These are phyloP conservation scores for Podaxis rugospora DNA, from an alignment of 768 basidiomycete species.

Conservation along the genomic window DNA sequence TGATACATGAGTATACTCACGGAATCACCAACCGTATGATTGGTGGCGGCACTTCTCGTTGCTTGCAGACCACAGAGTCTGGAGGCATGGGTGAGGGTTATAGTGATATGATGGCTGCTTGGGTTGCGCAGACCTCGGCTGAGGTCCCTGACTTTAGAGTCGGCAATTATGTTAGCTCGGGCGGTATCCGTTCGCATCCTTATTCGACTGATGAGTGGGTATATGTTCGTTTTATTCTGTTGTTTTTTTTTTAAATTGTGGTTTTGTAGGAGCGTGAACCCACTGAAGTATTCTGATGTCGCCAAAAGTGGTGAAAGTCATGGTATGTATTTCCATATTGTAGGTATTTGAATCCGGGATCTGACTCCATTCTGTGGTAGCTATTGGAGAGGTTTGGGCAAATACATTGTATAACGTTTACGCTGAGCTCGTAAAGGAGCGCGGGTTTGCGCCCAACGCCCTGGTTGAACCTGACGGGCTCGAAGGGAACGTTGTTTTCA, in stretches of 20 bases:
- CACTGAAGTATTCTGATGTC: constrained; percentile 37
- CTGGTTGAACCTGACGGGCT: constrained; percentile 33
- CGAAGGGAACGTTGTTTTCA: constrained; percentile 48
- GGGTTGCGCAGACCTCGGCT: constrained; percentile 35
- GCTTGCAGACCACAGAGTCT: constrained; percentile 58
- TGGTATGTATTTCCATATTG: constrained; percentile 23
- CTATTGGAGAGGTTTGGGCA: constrained; percentile 57
- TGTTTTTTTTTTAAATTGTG: neutral
- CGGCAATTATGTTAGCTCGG: constrained; percentile 45
- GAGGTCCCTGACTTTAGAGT: constrained; percentile 32
- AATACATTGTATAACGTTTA: constrained; percentile 41
- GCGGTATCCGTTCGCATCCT: constrained; percentile 49
- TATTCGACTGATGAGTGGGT: constrained; percentile 49
- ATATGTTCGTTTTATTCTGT: constrained; percentile 14
- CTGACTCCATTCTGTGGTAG: constrained; percentile 14
- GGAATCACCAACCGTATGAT: constrained; percentile 46
- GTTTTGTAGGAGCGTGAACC: constrained; percentile 30
- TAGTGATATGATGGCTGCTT: constrained; percentile 52
- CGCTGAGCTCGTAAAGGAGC: constrained; percentile 31
- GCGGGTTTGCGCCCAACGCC: constrained; percentile 33
- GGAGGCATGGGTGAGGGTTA: constrained; percentile 71
- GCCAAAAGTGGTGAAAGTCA: constrained; percentile 39
- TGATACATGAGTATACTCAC: constrained; percentile 47
- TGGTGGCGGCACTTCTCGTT: constrained; percentile 53
- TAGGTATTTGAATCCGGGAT: neutral